Conservation (phyloP, 2,329 filamentous ascomycete species). For the Penicillium hesseltinei region DNA sequence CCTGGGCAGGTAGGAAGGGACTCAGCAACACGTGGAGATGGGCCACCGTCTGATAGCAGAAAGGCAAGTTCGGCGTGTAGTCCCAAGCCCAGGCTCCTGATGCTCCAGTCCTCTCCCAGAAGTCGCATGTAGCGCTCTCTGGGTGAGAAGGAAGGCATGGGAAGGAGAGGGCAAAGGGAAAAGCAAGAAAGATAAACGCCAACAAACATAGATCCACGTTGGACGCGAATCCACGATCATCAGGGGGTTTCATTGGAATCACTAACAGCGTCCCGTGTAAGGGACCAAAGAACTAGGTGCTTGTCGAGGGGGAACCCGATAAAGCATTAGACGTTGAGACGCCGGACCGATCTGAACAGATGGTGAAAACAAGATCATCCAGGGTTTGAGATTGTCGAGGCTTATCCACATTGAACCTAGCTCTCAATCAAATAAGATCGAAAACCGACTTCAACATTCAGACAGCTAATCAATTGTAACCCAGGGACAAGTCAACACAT, state of each 20-base stretch:
- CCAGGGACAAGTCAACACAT: background rate
- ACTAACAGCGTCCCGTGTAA: conserved; percentile 4
- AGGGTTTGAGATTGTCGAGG: background rate
- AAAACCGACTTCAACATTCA: background rate
- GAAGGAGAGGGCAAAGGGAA: conserved; percentile 13
- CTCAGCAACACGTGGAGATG: background rate
- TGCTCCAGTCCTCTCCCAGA: conserved; percentile 33
- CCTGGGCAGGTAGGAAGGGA: background rate
- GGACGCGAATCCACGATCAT: conserved; percentile 11
- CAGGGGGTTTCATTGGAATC: conserved; percentile 8
- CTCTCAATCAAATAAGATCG: background rate
- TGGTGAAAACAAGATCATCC: background rate
- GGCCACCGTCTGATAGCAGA: background rate
- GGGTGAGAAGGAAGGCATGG: conserved; percentile 36
- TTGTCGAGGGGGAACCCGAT: background rate
- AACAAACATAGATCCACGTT: conserved; percentile 10
- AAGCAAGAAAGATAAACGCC: conserved; percentile 18
- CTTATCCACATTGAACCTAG: background rate
- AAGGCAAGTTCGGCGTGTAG: background rate
- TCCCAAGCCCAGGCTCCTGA: background rate
- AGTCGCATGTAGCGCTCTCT: conserved; percentile 37
- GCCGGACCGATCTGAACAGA: background rate
- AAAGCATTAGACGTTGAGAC: background rate
- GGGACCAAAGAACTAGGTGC: conserved; percentile 2
- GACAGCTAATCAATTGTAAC: background rate